A percentile compares a stretch with the other conserved stretches of the same genome.
These are phyloP conservation scores for Carex littledalei DNA, from an alignment of 176 grass and related monocot species.

Conservation along the genomic window DNA sequence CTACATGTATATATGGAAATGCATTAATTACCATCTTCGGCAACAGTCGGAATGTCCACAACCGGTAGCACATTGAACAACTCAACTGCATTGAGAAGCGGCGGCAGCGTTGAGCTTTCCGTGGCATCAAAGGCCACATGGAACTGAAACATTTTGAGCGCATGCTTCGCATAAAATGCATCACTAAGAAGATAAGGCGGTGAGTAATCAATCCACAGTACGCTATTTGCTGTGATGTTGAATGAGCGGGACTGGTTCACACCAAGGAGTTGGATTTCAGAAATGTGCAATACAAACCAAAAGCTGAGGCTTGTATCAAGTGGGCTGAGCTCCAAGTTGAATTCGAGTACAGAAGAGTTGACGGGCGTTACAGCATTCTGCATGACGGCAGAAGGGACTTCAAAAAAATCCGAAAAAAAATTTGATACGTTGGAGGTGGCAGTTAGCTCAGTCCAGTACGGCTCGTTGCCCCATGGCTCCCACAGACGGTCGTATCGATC, in stretches of 20 bases:
- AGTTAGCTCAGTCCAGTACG: not conserved
- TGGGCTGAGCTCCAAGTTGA: not conserved
- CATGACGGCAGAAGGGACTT: conserved; percentile 34
- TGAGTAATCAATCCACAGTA: not conserved
- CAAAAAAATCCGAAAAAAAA: not conserved
- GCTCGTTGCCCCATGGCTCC: not conserved
- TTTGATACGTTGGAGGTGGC: not conserved
- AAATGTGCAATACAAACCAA: conserved; percentile 12
- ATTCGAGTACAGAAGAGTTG: conserved; percentile 30
- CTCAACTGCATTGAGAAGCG: conserved; percentile 48
- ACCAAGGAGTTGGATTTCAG: conserved; percentile 27
- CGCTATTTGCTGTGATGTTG: conserved; percentile 15
- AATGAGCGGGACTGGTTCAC: conserved; percentile 21
- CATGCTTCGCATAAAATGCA: not conserved
- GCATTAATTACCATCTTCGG: conserved; percentile 30
- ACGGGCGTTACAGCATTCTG: conserved; percentile 34
- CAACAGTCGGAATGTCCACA: conserved; percentile 10
- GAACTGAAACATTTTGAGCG: not conserved
- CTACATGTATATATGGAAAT: not conserved
- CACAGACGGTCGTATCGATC: conserved; percentile 36
- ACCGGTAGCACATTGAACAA: conserved; percentile 33
- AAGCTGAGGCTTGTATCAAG: not conserved
- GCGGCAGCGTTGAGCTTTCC: conserved; percentile 39
- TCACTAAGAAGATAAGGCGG: not conserved
- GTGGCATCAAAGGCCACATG: conserved; percentile 33